Percentiles rank a stretch among this genome's conserved stretches.
These are phyloP conservation scores for Microsporum audouinii DNA, from an alignment of 2,329 filamentous ascomycete genomes.

Conservation along the genomic window DNA sequence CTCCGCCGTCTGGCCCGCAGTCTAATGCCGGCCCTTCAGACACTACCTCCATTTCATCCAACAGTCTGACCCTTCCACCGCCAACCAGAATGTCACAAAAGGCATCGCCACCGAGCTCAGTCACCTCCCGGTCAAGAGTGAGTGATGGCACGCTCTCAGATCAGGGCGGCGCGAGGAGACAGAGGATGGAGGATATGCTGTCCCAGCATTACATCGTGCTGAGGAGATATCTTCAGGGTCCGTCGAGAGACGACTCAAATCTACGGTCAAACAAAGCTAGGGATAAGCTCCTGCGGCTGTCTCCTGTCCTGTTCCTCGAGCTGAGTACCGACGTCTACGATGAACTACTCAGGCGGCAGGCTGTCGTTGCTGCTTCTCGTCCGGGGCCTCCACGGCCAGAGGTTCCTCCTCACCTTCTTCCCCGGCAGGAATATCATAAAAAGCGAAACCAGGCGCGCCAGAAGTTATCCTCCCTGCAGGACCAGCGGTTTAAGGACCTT, in stretches of 20 bases:
- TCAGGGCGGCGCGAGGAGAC: constrained; percentile 51
- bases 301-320: constrained; percentile 88
- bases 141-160: constrained; percentile 64
- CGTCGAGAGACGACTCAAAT: constrained; percentile 62
- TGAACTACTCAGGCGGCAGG: constrained; percentile 78
- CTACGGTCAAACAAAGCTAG: constrained; percentile 76
- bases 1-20: constrained; percentile 52
- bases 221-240: constrained; percentile 57
- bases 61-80: constrained; percentile 39
- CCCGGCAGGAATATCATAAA: constrained; percentile 84
- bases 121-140: constrained; percentile 50
- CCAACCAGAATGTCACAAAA: constrained; percentile 45
- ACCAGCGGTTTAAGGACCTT: constrained; percentile 76
- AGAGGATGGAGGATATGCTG: constrained; percentile 56
- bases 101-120: constrained; percentile 77
- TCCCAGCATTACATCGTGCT: constrained; percentile 72
- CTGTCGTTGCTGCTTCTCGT: constrained; percentile 39
- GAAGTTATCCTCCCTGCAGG: constrained; percentile 79
- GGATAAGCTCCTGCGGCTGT: constrained; percentile 85
- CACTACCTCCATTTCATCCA: constrained; percentile 11
- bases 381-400: constrained; percentile 35
- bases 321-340: constrained; percentile 96
- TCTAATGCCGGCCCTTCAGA: constrained; percentile 8
- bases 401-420: constrained; percentile 60
- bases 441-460: constrained; percentile 97